Evolutionary conservation across 495 filamentous ascomycete species (phyloP), one percentile per base, ranked within the genome.

Genomic region (Thermochaetoides thermophila): DNA sequence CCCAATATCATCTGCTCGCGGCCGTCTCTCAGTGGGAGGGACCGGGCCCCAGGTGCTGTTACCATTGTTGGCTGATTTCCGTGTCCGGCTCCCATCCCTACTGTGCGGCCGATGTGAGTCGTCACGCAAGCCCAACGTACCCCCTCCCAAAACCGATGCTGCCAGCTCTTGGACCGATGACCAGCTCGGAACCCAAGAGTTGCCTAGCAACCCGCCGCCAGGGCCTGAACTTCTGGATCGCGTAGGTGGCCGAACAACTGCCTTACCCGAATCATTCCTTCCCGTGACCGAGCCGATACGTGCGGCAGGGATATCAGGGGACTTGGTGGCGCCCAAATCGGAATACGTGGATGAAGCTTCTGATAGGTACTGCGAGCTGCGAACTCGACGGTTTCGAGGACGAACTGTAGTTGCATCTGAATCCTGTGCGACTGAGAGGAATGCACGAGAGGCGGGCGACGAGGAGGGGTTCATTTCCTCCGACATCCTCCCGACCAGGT

Each of bases 141-240:
- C 51, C 25, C 52, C 54, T 9, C 49, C 45, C 12, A 67, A 40
- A 7, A 64, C 35, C 16, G 63, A 63, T 13, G 57, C 50, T 3
- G 63, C 57, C 16, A 66, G 51, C 17, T 53, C 59, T 25, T 57
- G 51, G 0, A 67, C 50, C 7, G 60, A 57, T 1, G 61, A 48
- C 63, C 63, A 67, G 37, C 53, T 63, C 5, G 61, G 53, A 1
- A 55, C 34, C 61, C 60, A 67, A 5, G 59, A 58, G 7, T 49
- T 52, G 19, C 54, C 57, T 5, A 64, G 42, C 10, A 67, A 41
- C 4, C 58, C 53, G n/a, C 49, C 42, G 4, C 44, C 48, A 16
- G 40, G 50, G 4, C 48, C 52, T 4, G 50, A 45, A 18, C 50
- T 60, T 28, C 52, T 55, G 17, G 45, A 40, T 30, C 49, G 52